A percentile compares a stretch with the other conserved stretches of the same genome.
Evolutionary conservation across 345 rosid species (phyloP).

Genomic region (Euphorbia peplus): DNA sequence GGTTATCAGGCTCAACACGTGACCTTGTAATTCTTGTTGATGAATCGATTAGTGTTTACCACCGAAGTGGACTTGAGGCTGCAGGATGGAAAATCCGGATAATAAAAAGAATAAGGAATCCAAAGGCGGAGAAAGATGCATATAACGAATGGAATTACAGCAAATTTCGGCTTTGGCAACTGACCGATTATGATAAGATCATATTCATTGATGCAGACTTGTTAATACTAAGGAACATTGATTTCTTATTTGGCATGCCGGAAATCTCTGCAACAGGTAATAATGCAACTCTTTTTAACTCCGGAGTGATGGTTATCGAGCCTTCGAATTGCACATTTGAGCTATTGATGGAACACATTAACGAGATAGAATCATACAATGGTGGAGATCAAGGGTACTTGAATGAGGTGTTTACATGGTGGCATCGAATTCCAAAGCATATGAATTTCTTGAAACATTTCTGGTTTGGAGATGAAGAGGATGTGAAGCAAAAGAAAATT

Average conservation of each 20-base stretch:
- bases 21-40: slow-evolving; percentile 90
- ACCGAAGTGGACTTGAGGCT: slow-evolving; percentile 65
- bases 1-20: slow-evolving; percentile 78
- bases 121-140: slow-evolving; percentile 68
- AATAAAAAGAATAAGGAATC: slow-evolving; percentile 79
- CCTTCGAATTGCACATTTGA: slow-evolving; percentile 36
- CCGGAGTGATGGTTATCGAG: slow-evolving; percentile 36
- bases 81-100: slow-evolving; percentile 87
- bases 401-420: slow-evolving; percentile 35
- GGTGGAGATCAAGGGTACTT: slow-evolving; percentile 37
- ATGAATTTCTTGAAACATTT: slow-evolving; percentile 36
- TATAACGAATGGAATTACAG: slow-evolving; percentile 94
- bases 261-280: slow-evolving; percentile 75
- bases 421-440: slow-evolving; percentile 33
- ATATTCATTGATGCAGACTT: slow-evolving; percentile 89
- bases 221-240: slow-evolving; percentile 78
- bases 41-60: slow-evolving; percentile 59
- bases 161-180: slow-evolving; percentile 92
- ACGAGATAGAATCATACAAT: slow-evolving; percentile 33
- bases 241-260: slow-evolving; percentile 82
- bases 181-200: slow-evolving; percentile 77
- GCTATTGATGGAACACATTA: slow-evolving; percentile 30
- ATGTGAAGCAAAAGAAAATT: slow-evolving; percentile 26
- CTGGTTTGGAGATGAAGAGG: slow-evolving; percentile 33
- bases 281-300: slow-evolving; percentile 30